phyloP scores from a whole-genome alignment of 257 asterid species.

The Fraxinus anomala region DNA sequence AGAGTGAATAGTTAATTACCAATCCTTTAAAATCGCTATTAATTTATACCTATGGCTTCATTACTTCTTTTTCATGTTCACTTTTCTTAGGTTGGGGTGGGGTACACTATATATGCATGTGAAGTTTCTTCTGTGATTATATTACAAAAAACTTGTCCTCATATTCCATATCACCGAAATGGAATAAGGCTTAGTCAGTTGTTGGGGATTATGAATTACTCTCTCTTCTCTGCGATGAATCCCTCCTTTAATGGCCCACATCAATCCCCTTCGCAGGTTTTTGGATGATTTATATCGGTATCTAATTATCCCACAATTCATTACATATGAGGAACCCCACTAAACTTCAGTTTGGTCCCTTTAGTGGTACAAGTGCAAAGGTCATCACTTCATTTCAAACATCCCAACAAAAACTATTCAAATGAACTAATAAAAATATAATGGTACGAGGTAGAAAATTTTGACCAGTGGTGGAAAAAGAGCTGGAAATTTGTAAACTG shows the following conservation, averaged over 20 bases:
- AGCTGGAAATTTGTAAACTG: background rate
- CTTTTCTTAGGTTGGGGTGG: background rate
- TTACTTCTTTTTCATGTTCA: no score
- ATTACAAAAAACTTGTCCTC: background rate
- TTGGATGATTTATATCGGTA: background rate
- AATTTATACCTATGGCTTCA: background rate
- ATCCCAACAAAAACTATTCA: background rate
- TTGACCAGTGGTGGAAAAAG: background rate
- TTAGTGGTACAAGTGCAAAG: background rate
- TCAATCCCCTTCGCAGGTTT: background rate
- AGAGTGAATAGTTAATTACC: background rate
- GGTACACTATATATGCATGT: background rate
- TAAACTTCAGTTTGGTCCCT: background rate
- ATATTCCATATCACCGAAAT: background rate
- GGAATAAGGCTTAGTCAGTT: background rate
- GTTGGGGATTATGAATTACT: background rate
- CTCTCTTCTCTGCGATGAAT: background rate
- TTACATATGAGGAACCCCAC: background rate
- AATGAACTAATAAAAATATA: background rate
- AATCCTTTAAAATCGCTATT: background rate
- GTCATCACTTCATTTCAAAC: background rate
- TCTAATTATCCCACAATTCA: background rate
- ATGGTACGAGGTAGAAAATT: background rate
- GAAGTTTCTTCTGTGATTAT: background rate
- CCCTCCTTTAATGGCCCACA: background rate